phyloP scores from a whole-genome alignment of 768 basidiomycete genomes.

The Termitomyces sp. region DNA sequence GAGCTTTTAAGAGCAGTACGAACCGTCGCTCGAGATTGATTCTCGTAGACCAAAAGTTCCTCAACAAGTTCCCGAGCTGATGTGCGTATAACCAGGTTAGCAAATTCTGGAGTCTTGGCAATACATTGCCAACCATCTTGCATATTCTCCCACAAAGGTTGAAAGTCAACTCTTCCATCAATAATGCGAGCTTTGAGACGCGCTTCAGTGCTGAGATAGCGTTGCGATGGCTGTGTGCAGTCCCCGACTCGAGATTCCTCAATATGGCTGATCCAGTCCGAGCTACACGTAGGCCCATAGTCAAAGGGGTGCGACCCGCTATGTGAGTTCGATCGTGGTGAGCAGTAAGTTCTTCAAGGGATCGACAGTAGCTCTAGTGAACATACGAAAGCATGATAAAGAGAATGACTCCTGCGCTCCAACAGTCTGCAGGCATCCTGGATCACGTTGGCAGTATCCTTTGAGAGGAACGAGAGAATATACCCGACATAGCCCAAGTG shows the following conservation, averaged over 20 bases:
- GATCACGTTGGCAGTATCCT: neutral
- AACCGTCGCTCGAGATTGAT: conserved; percentile 57
- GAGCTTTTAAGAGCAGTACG: conserved; percentile 49
- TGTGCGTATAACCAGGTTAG: neutral
- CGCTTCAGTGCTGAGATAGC: conserved; percentile 45
- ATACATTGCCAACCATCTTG: conserved; percentile 45
- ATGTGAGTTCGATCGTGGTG: neutral
- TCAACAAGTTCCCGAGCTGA: conserved; percentile 56
- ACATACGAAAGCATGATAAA: conserved; percentile 83
- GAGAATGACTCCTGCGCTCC: conserved; percentile 79
- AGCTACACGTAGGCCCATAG: conserved; percentile 35
- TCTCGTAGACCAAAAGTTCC: conserved; percentile 56
- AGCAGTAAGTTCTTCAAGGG: neutral
- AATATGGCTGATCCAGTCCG: conserved; percentile 31
- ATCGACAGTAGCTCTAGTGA: neutral
- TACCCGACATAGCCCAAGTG: conserved; percentile 62
- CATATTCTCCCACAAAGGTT: conserved; percentile 49
- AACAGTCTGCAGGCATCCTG: conserved; percentile 88
- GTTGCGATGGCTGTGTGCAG: conserved; percentile 33
- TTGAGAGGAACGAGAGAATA: neutral
- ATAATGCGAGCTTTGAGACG: conserved; percentile 68
- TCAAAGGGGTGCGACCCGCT: conserved; percentile 82
- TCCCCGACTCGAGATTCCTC: conserved; percentile 25
- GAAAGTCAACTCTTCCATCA: conserved; percentile 53
- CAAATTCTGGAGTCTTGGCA: neutral